Evolutionary conservation across 2,329 filamentous ascomycete species (phyloP), one percentile per base, ranked within the genome.

Genomic region (Hypomyces rosellus): DNA sequence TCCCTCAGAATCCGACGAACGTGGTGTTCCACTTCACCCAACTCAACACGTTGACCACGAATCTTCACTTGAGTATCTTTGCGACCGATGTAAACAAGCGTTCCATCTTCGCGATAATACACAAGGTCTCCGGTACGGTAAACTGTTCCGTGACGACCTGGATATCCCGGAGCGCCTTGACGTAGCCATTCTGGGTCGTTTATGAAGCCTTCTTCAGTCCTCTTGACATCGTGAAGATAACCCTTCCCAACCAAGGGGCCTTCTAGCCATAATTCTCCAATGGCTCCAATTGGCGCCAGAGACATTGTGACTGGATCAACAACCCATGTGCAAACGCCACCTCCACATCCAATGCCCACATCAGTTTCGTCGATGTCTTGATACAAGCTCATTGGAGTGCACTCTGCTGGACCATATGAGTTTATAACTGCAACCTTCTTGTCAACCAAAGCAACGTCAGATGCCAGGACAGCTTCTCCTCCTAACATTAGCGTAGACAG

Each of bases 51-150:
- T 52, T 74, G 81, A 16, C 82, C 82, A 16, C 74, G 70, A 8
- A 83, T 63, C 61, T 83, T 83, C 42, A 81, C 71, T 58, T 82
- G 79, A 0, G 69, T 69, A 54, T 82, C 79, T 54, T 77, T 78
- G n/a, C 79, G 68, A 38, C 76, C 77, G 41, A 76, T 57, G 49
- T 71, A 76, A 0, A 65, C 55, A 11, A 77, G 57, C 20, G 59
- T 59, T 1, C 69, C 69, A 46, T 74, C 66, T 1, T 61, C 59
- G 33, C 68, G 59, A 33, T 74, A 74, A 30, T 60, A 61, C 2
- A 64, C 74, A 9, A 77, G 62, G 52, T 78, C 75, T 6, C 75
- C 75, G 2, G 74, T 76, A 50, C 70, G 71, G 57, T 75, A 77
- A 5, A 69, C 52, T 5, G 8, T 45, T 51, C 48, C 48, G 16